These are phyloP conservation scores for Penicillium waksmanii DNA, from an alignment of 495 filamentous ascomycete genomes.

Conservation along the genomic window DNA sequence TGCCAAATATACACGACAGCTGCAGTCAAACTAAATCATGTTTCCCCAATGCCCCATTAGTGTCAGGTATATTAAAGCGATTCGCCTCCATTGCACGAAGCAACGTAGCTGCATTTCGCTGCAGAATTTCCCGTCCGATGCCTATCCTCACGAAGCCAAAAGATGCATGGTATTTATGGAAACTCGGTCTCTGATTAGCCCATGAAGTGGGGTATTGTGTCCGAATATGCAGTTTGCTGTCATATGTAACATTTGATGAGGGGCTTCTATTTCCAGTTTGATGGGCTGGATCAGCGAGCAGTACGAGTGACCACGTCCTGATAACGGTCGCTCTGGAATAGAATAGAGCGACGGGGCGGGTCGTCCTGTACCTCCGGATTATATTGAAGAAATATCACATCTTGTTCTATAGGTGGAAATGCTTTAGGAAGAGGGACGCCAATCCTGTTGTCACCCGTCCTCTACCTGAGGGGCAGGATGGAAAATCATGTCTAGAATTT, in stretches of 20 bases:
- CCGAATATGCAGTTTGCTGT: neutral
- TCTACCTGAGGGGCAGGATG: too few relatives aligned
- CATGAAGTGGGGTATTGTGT: neutral
- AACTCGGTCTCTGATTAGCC: neutral
- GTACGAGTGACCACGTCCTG: neutral
- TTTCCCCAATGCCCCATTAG: neutral
- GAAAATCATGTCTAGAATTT: too few relatives aligned
- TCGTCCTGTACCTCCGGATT: too few relatives aligned
- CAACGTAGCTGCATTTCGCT: neutral
- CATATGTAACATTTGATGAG: neutral
- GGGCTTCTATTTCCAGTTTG: neutral
- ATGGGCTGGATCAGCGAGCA: neutral
- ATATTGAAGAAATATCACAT: too few relatives aligned
- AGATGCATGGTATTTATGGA: neutral
- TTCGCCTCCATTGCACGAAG: constrained; percentile 1
- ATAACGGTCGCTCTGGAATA: neutral
- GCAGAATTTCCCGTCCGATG: neutral
- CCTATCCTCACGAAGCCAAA: too few relatives aligned
- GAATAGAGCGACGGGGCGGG: neutral
- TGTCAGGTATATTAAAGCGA: neutral
- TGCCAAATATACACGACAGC: constrained; percentile 2
- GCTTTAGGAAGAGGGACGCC: too few relatives aligned
- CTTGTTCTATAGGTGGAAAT: too few relatives aligned
- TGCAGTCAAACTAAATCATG: neutral
- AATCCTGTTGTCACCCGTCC: too few relatives aligned